phyloP scores from a whole-genome alignment of 2,329 filamentous ascomycete species.

The Lecanosticta acicola region DNA sequence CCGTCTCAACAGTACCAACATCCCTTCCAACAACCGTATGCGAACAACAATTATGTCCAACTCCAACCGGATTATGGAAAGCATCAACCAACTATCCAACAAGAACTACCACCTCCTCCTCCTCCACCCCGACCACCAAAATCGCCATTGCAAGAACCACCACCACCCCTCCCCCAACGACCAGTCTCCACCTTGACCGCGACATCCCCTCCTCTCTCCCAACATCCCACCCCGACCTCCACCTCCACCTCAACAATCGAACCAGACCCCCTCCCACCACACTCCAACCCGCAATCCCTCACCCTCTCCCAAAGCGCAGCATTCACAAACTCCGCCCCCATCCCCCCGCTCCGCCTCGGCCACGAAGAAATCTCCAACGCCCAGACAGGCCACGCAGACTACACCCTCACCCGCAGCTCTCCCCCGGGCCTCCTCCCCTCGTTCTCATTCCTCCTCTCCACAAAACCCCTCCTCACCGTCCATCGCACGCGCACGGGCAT shows the following conservation, averaged over 20 bases:
- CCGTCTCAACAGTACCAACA: background rate
- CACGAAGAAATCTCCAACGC: conserved; percentile 16
- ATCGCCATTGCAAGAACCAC: background rate
- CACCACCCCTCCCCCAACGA: background rate
- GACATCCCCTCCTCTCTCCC: background rate
- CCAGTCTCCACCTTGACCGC: conserved; percentile 2
- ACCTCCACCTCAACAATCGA: conserved; percentile 7
- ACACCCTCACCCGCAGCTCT: conserved; percentile 13
- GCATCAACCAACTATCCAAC: background rate
- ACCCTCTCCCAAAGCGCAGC: conserved; percentile 17
- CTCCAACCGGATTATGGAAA: no score
- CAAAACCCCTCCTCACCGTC: conserved; percentile 19
- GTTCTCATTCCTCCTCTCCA: conserved; percentile 11
- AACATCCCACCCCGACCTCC: background rate
- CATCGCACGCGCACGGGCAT: conserved; percentile 7
- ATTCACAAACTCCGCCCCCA: conserved; percentile 12
- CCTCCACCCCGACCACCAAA: conserved; percentile 8
- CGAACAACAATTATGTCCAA: background rate
- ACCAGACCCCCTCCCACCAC: conserved; percentile 21
- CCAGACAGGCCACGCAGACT: conserved; percentile 11
- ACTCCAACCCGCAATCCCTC: conserved; percentile 20
- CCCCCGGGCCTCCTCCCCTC: conserved; percentile 17
- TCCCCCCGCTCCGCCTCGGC: conserved; percentile 16
- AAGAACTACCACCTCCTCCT: conserved; percentile 5
- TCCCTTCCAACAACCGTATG: conserved; percentile 4